Conservation (phyloP, 106 monocot species). For the Alisma plantagoaquatica region DNA sequence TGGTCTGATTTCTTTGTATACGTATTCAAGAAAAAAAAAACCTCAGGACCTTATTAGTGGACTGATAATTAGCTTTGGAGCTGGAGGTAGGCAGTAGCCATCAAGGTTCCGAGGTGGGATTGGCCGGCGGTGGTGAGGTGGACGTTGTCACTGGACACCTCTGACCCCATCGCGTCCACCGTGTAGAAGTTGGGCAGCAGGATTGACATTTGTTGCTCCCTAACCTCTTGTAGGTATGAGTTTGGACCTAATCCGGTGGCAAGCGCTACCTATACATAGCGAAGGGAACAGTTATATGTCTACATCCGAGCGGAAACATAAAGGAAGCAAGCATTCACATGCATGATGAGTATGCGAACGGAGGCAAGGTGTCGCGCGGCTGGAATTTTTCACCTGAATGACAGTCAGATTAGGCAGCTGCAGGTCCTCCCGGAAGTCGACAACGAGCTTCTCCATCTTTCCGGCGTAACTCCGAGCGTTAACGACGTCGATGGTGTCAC, state of each 20-base stretch:
- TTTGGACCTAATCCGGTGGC: slow-evolving; percentile 32
- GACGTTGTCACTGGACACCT: slow-evolving; percentile 35
- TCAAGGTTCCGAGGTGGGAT: slow-evolving; percentile 38
- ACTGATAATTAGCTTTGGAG: too few species aligned
- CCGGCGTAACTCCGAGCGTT: slow-evolving; percentile 29
- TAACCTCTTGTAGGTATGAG: slow-evolving; percentile 35
- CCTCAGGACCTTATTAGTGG: too few species aligned
- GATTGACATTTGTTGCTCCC: slow-evolving; percentile 42
- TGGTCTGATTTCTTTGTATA: too few species aligned
- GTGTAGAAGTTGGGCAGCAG: slow-evolving; percentile 32
- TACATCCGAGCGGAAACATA: too few species aligned
- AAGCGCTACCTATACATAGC: slow-evolving; percentile 56
- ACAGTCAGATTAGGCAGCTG: slow-evolving; percentile 33
- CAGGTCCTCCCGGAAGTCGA: slow-evolving; percentile 41
- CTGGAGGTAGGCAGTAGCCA: slow-evolving; percentile 39
- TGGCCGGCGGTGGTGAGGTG: slow-evolving; percentile 57
- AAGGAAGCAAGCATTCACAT: too few species aligned
- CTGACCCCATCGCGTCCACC: slow-evolving; percentile 53
- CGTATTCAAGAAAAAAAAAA: too few species aligned
- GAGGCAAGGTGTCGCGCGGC: not conserved
- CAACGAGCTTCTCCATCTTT: slow-evolving; percentile 40
- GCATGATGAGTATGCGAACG: too few species aligned
- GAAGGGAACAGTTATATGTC: too few species aligned
- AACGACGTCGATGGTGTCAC: slow-evolving; percentile 26
- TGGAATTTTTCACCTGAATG: too few species aligned